These are phyloP conservation scores for Cercospora brassicicola DNA, from an alignment of 2,329 filamentous ascomycete species.

Conservation along the genomic window DNA sequence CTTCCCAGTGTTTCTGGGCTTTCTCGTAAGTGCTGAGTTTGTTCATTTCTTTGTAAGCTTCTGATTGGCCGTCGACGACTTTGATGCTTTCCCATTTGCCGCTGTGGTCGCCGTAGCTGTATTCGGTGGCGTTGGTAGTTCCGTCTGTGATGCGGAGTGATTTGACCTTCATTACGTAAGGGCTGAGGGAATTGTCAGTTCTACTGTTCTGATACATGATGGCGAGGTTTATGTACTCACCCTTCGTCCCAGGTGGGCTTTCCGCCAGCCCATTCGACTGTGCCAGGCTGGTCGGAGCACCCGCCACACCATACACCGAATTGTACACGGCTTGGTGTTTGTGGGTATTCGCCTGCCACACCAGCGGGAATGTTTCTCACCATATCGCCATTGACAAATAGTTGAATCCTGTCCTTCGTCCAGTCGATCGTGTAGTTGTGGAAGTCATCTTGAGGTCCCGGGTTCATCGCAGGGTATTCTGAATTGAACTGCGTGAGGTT, in stretches of 20 bases:
- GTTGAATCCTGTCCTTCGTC: slow-evolving; percentile 66
- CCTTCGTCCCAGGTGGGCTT: slow-evolving; percentile 37
- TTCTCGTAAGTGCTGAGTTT: slow-evolving; percentile 48
- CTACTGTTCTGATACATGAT: neutral
- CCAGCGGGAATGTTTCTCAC: slow-evolving; percentile 61
- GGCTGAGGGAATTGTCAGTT: slow-evolving; percentile 24
- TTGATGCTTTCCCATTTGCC: slow-evolving; percentile 50
- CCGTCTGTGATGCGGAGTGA: slow-evolving; percentile 39
- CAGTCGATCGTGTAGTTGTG: slow-evolving; percentile 73
- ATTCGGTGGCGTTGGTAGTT: slow-evolving; percentile 40
- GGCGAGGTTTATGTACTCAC: slow-evolving; percentile 20
- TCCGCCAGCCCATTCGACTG: slow-evolving; percentile 43
- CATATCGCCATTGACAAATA: slow-evolving; percentile 66
- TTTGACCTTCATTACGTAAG: slow-evolving; percentile 41
- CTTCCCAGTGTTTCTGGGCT: slow-evolving; percentile 45
- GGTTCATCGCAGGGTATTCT: slow-evolving; percentile 57
- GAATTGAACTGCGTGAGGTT: slow-evolving; percentile 63
- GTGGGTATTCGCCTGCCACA: slow-evolving; percentile 56
- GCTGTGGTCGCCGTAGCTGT: slow-evolving; percentile 43
- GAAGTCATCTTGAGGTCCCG: slow-evolving; percentile 56
- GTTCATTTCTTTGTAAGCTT: slow-evolving; percentile 35
- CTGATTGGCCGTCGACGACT: slow-evolving; percentile 37
- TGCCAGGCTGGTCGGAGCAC: slow-evolving; percentile 66
- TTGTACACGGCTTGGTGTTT: slow-evolving; percentile 71
- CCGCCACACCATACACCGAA: slow-evolving; percentile 85